Evolutionary conservation across 495 filamentous ascomycete species (phyloP).

Genomic region (Penicillium turbatum): DNA sequence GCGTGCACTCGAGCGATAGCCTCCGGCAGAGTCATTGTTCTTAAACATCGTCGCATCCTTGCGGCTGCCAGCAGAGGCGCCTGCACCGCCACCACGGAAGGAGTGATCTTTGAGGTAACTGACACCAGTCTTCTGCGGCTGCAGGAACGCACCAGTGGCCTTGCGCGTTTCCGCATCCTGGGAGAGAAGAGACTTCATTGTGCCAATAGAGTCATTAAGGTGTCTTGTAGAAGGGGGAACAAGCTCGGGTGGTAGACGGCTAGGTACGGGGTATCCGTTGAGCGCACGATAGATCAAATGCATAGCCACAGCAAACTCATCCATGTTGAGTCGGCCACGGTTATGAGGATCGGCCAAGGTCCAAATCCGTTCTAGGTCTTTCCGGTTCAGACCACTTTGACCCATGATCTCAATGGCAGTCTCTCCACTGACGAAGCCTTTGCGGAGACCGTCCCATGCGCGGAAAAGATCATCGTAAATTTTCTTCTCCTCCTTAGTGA

Average conservation of each 20-base stretch:
- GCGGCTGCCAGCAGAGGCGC: slow-evolving; percentile 44
- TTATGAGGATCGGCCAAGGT: slow-evolving; percentile 91
- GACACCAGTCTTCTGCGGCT: slow-evolving; percentile 94
- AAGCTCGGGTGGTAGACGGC: slow-evolving; percentile 84
- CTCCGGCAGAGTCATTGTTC: slow-evolving; percentile 81
- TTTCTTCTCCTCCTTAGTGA: slow-evolving; percentile 98
- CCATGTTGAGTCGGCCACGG: slow-evolving; percentile 88
- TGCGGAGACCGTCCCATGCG: slow-evolving; percentile 93
- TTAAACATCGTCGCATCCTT: slow-evolving; percentile 97
- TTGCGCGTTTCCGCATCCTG: slow-evolving; percentile 85
- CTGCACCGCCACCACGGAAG: slow-evolving; percentile 59
- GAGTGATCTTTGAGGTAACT: slow-evolving; percentile 96
- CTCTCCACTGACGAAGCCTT: slow-evolving; percentile 89
- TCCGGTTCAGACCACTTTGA: slow-evolving; percentile 87
- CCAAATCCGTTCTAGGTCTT: slow-evolving; percentile 90
- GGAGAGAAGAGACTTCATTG: slow-evolving; percentile 87
- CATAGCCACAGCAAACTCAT: slow-evolving; percentile 99
- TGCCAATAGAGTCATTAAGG: slow-evolving; percentile 84
- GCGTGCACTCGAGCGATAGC: slow-evolving; percentile 91
- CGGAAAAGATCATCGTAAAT: slow-evolving; percentile 94
- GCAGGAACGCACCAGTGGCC: slow-evolving; percentile 74
- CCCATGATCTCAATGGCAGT: slow-evolving; percentile 96
- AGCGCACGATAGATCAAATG: slow-evolving; percentile 97
- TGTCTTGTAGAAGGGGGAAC: slow-evolving; percentile 95
- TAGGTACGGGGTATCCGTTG: slow-evolving; percentile 93